Conservation (phyloP, 1,284 basidiomycete genomes). For the Uromyces viciae-fabae region DNA sequence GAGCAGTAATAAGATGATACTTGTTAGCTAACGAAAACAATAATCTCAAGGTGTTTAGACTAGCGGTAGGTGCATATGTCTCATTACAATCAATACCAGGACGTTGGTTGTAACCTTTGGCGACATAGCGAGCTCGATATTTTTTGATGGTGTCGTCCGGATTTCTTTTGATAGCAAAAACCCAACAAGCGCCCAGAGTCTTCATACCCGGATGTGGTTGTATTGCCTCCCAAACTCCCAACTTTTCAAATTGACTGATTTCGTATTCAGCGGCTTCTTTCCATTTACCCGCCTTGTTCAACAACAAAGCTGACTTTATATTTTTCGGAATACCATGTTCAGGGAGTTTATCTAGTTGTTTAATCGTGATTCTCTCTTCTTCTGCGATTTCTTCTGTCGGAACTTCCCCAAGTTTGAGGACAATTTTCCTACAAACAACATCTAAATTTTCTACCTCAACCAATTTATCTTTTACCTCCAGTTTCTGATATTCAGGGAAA, state of each 20-base stretch:
- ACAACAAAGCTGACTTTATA: neutral
- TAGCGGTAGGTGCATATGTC: constrained; percentile 11
- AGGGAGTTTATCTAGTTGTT: neutral
- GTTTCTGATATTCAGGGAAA: neutral
- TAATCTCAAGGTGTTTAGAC: neutral
- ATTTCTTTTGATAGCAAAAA: neutral
- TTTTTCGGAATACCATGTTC: neutral
- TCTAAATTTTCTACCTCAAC: neutral
- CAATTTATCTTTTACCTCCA: neutral
- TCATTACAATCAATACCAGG: neutral
- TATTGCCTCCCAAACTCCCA: neutral
- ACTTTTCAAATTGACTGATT: neutral
- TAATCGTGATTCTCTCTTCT: neutral
- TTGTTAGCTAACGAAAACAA: neutral
- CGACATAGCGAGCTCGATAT: neutral
- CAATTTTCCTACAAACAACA: neutral
- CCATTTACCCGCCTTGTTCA: neutral
- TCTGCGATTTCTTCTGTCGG: neutral
- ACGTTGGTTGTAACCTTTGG: constrained; percentile 9
- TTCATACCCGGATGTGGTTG: neutral
- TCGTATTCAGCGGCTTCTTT: neutral
- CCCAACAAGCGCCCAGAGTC: neutral
- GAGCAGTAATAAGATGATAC: neutral
- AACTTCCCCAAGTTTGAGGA: neutral
- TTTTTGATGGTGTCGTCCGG: neutral